phyloP scores from a whole-genome alignment of 2,329 filamentous ascomycete genomes.

The Rosellinia necatrix region DNA sequence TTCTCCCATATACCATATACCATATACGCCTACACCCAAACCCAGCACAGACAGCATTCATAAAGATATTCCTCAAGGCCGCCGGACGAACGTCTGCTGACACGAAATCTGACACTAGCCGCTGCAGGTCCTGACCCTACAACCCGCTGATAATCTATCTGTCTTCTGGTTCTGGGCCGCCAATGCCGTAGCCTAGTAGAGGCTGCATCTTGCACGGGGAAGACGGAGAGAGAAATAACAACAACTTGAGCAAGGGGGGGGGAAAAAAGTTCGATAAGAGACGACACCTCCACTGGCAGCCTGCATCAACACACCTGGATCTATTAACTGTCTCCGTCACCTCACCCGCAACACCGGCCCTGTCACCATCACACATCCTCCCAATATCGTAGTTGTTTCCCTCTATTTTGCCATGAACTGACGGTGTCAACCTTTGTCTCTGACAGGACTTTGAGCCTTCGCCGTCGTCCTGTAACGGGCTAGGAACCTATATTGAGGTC shows the following conservation, averaged over 20 bases:
- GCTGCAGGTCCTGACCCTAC: constrained; percentile 31
- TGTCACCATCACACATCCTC: constrained; percentile 14
- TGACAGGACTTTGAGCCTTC: constrained; percentile 61
- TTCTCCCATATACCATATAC: not conserved
- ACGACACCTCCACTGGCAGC: constrained; percentile 10
- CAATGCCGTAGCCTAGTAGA: constrained; percentile 39
- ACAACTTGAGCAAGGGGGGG: constrained; percentile 2
- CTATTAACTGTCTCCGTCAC: constrained; percentile 26
- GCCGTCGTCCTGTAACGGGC: constrained; percentile 52
- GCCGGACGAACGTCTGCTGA: constrained; percentile 31
- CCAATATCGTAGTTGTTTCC: constrained; percentile 18
- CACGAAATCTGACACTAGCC: constrained; percentile 29
- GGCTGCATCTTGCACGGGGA: constrained; percentile 33
- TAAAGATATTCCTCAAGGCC: constrained; percentile 6
- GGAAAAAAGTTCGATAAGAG: constrained; percentile 2
- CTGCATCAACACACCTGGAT: constrained; percentile 11
- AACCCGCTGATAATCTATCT: constrained; percentile 25
- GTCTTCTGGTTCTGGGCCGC: constrained; percentile 31
- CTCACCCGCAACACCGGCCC: constrained; percentile 23
- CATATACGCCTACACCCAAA: constrained; percentile 1
- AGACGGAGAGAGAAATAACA: constrained; percentile 14
- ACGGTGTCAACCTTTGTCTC: constrained; percentile 41
- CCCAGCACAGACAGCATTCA: not conserved
- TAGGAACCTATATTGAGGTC: constrained; percentile 58
- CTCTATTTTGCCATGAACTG: constrained; percentile 37